These are phyloP conservation scores for Corymbia citriodora DNA, from an alignment of 441 rosid genomes.

Conservation along the genomic window DNA sequence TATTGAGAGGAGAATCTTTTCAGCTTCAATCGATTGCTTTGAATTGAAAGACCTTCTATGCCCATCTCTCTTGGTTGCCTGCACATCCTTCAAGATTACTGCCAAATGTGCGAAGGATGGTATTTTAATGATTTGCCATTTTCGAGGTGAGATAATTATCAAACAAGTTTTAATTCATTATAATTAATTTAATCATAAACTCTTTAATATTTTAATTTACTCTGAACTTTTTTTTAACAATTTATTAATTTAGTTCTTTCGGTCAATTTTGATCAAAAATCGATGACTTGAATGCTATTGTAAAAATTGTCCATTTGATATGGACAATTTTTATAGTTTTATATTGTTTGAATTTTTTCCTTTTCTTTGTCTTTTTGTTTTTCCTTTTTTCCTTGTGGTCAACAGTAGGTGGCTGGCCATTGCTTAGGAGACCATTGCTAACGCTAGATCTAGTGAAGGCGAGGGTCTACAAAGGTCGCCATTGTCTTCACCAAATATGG, in stretches of 20 bases:
- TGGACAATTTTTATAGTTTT: rapidly evolving
- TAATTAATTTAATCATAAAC: no score
- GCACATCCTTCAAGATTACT: not conserved
- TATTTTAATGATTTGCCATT: not conserved
- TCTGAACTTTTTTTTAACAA: rapidly evolving
- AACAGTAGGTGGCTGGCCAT: rapidly evolving
- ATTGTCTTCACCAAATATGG: not conserved
- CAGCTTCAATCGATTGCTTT: not conserved
- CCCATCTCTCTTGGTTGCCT: not conserved
- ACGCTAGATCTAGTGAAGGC: rapidly evolving
- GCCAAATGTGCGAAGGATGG: not conserved
- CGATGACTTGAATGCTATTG: no score
- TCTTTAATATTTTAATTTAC: no score
- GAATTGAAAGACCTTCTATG: not conserved
- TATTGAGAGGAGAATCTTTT: no score
- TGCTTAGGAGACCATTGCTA: not conserved
- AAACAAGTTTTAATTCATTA: no score
- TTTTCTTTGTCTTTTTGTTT: rapidly evolving
- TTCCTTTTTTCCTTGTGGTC: rapidly evolving
- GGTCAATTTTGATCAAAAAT: rapidly evolving
- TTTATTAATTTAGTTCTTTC: rapidly evolving
- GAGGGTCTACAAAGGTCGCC: rapidly evolving
- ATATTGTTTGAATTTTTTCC: no score
- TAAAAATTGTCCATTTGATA: no score
- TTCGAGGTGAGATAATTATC: rapidly evolving